Evolutionary conservation across 768 basidiomycete genomes (phyloP).

Genomic region (Boletellus emodensis): DNA sequence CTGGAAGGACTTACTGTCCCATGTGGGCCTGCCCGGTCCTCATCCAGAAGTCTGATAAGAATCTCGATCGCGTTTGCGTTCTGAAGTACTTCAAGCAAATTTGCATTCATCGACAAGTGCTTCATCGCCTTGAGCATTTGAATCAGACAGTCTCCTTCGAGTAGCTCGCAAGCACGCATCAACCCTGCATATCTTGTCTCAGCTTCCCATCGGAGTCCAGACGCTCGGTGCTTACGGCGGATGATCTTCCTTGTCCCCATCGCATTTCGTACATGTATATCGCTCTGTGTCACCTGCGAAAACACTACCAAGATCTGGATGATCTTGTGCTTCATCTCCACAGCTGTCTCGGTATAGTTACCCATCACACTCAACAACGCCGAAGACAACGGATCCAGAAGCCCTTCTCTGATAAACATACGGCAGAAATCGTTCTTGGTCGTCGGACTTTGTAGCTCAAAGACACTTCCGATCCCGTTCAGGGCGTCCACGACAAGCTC

Average conservation of each 20-base stretch:
- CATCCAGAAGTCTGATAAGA: conserved; percentile 79
- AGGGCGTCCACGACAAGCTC: conserved; percentile 91
- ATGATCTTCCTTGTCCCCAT: conserved; percentile 87
- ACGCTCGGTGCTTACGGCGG: conserved; percentile 56
- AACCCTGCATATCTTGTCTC: conserved; percentile 51
- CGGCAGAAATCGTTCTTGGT: conserved; percentile 98
- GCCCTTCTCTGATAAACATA: conserved; percentile 95
- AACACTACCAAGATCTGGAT: conserved; percentile 88
- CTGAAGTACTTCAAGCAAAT: conserved; percentile 87
- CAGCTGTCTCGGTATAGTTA: conserved; percentile 57
- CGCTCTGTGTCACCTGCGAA: conserved; percentile 94
- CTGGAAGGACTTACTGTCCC: conserved; percentile 57
- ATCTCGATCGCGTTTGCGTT: conserved; percentile 94
- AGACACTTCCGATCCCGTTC: conserved; percentile 92
- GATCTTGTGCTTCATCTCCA: conserved; percentile 83
- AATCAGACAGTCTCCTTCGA: conserved; percentile 86
- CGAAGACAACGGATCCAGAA: conserved; percentile 87
- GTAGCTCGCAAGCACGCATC: conserved; percentile 78
- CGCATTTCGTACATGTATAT: conserved; percentile 89
- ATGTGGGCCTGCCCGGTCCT: conserved; percentile 73
- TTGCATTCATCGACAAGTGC: conserved; percentile 91
- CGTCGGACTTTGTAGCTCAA: conserved; percentile 93
- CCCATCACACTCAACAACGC: conserved; percentile 88
- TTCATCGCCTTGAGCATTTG: conserved; percentile 93
- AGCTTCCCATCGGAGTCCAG: conserved; percentile 1